Conservation (phyloP, 148 eudicot species). For the Amaranthus hypochondriacus region DNA sequence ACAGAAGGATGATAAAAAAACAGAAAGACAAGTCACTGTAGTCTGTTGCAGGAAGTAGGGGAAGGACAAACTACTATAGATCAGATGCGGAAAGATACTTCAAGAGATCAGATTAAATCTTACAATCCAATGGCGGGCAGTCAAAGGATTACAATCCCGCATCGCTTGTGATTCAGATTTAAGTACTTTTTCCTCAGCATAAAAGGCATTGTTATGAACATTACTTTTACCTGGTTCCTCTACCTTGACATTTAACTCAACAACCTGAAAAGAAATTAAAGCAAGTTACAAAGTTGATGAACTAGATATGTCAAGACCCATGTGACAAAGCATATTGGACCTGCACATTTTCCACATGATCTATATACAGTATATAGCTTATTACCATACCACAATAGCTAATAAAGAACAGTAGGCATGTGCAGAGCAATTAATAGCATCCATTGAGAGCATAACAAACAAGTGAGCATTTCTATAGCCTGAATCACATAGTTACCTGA, state of each 20-base stretch:
- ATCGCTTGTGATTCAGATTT: slow-evolving; percentile 77
- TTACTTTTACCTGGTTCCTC: slow-evolving; percentile 89
- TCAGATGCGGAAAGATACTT: background rate
- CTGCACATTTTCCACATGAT: no score
- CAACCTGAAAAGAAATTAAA: slow-evolving; percentile 44
- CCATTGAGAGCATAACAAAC: background rate
- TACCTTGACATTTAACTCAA: slow-evolving; percentile 87
- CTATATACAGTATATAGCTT: background rate
- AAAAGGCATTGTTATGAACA: slow-evolving; percentile 91
- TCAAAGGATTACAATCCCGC: slow-evolving; percentile 85
- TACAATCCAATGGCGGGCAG: slow-evolving; percentile 99
- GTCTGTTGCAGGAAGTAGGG: background rate
- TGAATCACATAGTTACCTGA: slow-evolving; percentile 51
- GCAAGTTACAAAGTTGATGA: background rate
- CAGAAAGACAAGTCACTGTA: background rate
- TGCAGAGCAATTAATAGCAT: background rate
- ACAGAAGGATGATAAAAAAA: background rate
- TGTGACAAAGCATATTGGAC: background rate
- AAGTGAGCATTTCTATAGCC: background rate
- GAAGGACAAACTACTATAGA: background rate
- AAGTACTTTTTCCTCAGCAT: slow-evolving; percentile 83
- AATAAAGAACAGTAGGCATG: background rate
- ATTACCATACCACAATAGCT: background rate
- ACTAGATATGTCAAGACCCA: background rate
- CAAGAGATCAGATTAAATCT: slow-evolving; percentile 24